Conservation (phyloP, 176 grass and related monocot genomes). For the Stipa capillata region DNA sequence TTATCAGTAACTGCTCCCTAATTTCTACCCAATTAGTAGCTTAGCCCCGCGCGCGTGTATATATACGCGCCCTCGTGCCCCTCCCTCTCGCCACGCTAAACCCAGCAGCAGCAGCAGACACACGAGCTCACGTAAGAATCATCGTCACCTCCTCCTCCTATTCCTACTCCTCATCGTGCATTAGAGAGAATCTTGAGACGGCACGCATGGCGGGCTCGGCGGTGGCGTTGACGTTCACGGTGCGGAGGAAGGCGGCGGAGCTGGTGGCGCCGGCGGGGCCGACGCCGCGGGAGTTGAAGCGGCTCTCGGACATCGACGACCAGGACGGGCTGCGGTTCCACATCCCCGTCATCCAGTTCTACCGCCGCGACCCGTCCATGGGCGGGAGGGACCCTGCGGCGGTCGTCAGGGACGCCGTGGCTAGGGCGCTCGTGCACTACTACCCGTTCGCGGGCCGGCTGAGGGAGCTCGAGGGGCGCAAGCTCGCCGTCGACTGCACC, state of each 20-base stretch:
- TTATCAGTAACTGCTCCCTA: conserved; percentile 13
- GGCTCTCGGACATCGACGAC: conserved; percentile 84
- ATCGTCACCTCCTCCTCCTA: background rate
- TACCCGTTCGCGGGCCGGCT: conserved; percentile 83
- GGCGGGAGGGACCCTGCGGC: conserved; percentile 37
- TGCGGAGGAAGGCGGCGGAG: conserved; percentile 29
- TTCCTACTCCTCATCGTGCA: background rate
- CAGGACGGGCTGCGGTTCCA: conserved; percentile 83
- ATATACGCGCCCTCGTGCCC: background rate
- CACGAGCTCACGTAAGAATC: background rate
- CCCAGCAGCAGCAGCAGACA: background rate
- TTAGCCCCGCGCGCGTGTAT: background rate
- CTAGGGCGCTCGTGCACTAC: conserved; percentile 64
- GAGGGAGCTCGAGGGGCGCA: conserved; percentile 38
- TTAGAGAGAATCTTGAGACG: background rate
- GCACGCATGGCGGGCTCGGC: background rate
- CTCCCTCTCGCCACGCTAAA: background rate
- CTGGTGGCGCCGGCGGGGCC: conserved; percentile 50
- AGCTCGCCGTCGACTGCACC: conserved; percentile 84
- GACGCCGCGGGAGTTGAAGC: conserved; percentile 66
- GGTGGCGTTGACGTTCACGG: conserved; percentile 41
- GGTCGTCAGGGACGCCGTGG: conserved; percentile 58
- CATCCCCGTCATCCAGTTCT: conserved; percentile 80
- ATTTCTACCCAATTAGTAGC: conserved; percentile 10
- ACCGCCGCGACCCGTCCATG: conserved; percentile 31